Evolutionary conservation across 176 grass and related monocot species (phyloP).

Genomic region (Carex littledalei): DNA sequence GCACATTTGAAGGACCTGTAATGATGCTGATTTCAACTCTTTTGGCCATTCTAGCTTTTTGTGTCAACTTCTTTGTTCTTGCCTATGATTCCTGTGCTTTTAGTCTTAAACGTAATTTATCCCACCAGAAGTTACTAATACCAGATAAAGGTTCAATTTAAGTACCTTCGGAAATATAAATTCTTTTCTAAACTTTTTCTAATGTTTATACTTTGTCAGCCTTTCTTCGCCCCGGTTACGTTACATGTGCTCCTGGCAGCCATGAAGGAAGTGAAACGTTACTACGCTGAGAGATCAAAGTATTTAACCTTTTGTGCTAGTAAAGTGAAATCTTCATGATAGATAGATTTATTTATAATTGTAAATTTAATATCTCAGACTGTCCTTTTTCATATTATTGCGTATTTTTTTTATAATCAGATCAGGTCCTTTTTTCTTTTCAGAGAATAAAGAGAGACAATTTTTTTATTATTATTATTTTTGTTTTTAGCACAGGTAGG

Average conservation of each 20-base stretch:
- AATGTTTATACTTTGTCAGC: constrained; percentile 34
- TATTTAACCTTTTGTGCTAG: constrained; percentile 44
- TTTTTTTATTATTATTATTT: background rate
- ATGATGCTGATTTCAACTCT: background rate
- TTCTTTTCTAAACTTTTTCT: background rate
- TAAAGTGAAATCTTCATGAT: constrained; percentile 40
- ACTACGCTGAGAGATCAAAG: constrained; percentile 69
- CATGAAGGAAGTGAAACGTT: constrained; percentile 82
- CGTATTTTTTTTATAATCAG: background rate
- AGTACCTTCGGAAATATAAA: background rate
- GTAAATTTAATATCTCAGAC: background rate
- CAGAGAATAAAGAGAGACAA: background rate
- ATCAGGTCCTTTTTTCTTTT: background rate
- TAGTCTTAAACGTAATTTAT: background rate
- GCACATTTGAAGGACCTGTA: background rate
- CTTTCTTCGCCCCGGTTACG: constrained; percentile 85
- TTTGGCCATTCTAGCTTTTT: background rate
- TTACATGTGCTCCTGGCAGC: constrained; percentile 92
- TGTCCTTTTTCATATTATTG: background rate
- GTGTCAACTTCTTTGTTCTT: background rate
- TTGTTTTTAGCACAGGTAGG: background rate
- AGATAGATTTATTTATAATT: background rate
- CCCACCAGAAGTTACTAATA: background rate
- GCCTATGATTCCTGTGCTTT: background rate
- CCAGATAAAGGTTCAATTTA: background rate